Base-by-base conservation (phyloP, 164 flowering plant genomes). In the Akebia trifoliata region DNA sequence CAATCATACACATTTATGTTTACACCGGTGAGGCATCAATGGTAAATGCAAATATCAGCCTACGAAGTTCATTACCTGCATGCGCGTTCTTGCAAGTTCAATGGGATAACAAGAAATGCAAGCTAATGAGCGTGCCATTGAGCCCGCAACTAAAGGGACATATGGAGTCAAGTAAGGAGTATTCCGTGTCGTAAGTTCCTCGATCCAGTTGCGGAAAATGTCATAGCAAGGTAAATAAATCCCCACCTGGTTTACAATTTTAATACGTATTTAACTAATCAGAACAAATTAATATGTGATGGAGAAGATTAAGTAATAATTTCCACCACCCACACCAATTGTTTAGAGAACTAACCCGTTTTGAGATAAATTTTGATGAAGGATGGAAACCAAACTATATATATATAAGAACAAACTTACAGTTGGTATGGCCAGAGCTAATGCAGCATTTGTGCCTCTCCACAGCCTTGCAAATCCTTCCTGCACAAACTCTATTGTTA, bases 361-460 rank as follows among this genome's bases (percentile, higher is more conserved):
- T n/a, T n/a, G n/a, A n/a, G n/a, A n/a, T n/a, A n/a, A n/a, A n/a
- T n/a, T 12, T 7, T 10, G 14, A 52, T 10, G 8, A 35, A 20
- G 54, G 4, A 51, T 31, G 20, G 31, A 25, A n/a, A 26, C 1
- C n/a, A 26, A 38, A 15, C 28, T 18, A 61, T 2, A 0, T 4
- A 34, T 5, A 34, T 34, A 38, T 1, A 1, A 51, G 29, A 24
- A 2, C 6, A 22, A 67, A 69, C 85, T 69, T 72, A 94, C 99
- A 20, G 89, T 90, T 48, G 99, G 97, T 44, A 94, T 61, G 30
- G 99, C 97, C 54, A 94, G 62, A 20, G 99, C 96, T 48, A 94
- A 69, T 47, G 88, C 83, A 25, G 99, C 99, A 81, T 84, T 90
- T 43, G 99, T 94, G 50, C 97, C 99, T 71, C 95, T 78, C 99